Conservation (phyloP, 2,329 filamentous ascomycete species). For the Curvularia sp. region DNA sequence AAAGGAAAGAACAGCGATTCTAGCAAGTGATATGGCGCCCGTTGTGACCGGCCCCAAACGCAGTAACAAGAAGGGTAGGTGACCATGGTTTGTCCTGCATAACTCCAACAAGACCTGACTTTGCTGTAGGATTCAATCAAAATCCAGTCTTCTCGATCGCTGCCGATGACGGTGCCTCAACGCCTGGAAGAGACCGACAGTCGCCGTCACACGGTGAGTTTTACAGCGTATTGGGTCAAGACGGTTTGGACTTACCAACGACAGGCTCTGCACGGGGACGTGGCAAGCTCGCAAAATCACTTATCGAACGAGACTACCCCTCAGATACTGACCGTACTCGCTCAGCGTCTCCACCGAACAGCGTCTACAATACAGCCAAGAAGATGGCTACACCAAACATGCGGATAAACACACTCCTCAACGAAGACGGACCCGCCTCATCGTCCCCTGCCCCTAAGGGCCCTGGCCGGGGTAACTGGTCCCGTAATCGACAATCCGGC, state of each 20-base stretch:
- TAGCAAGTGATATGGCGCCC: slow-evolving; percentile 76
- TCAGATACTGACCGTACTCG: slow-evolving; percentile 58
- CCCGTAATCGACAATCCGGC: slow-evolving; percentile 45
- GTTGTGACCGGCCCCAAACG: slow-evolving; percentile 63
- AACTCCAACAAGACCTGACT: slow-evolving; percentile 18
- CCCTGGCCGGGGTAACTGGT: slow-evolving; percentile 60
- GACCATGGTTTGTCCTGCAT: not conserved
- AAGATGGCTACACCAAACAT: slow-evolving; percentile 52
- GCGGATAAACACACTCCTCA: slow-evolving; percentile 59
- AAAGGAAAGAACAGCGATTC: slow-evolving; percentile 73
- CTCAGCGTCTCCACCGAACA: slow-evolving; percentile 53
- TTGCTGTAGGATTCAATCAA: slow-evolving; percentile 46
- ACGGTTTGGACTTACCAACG: slow-evolving; percentile 3
- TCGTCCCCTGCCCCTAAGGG: slow-evolving; percentile 51
- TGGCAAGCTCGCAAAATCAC: slow-evolving; percentile 45
- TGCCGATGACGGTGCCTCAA: slow-evolving; percentile 51
- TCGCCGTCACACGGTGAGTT: slow-evolving; percentile 50
- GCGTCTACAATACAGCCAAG: slow-evolving; percentile 50
- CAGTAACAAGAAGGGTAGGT: slow-evolving; percentile 56
- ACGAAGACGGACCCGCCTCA: slow-evolving; percentile 51
- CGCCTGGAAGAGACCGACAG: slow-evolving; percentile 50
- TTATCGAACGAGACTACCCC: slow-evolving; percentile 48
- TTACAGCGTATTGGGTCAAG: not conserved
- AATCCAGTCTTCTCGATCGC: slow-evolving; percentile 54
- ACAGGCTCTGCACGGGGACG: slow-evolving; percentile 48